Percentiles rank a stretch among this genome's conserved stretches.
These are phyloP conservation scores for Backusella psychrophila DNA, from an alignment of 192 early-diverging fungal genomes.

Conservation along the genomic window DNA sequence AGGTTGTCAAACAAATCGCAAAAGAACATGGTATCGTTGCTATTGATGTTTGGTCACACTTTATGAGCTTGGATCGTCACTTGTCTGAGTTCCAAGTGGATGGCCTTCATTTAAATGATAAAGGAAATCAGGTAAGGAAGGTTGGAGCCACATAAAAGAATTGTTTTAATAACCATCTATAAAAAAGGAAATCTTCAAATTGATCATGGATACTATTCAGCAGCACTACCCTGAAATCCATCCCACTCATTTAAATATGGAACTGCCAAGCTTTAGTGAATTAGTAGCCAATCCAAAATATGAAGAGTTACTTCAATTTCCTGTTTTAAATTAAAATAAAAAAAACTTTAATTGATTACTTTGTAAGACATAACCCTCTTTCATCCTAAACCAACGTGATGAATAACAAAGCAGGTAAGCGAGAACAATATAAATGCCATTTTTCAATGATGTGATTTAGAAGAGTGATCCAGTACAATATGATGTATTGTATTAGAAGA, in stretches of 20 bases:
- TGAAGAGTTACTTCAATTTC: background rate
- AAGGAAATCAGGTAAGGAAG: conserved; percentile 50
- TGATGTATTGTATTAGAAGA: background rate
- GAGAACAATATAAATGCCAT: background rate
- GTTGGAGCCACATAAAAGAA: background rate
- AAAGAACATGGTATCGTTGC: conserved; percentile 26
- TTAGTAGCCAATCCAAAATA: background rate
- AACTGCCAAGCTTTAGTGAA: background rate
- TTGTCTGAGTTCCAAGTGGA: conserved; percentile 45
- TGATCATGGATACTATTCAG: conserved; percentile 41
- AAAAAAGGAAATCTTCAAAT: conserved; percentile 34
- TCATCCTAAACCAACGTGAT: background rate
- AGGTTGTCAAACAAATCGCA: conserved; percentile 41
- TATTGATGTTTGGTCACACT: conserved; percentile 37
- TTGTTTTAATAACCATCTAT: background rate
- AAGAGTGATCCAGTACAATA: background rate
- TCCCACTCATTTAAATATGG: conserved; percentile 37
- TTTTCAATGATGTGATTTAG: background rate
- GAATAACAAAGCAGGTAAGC: background rate
- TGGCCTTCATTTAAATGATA: conserved; percentile 54
- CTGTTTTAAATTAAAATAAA: background rate
- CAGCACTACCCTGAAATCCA: conserved; percentile 45
- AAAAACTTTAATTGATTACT: background rate
- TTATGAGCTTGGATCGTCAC: conserved; percentile 29
- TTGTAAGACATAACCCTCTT: background rate